Conservation (phyloP, 2,329 filamentous ascomycete species). For the Mycosphaerella sp. region DNA sequence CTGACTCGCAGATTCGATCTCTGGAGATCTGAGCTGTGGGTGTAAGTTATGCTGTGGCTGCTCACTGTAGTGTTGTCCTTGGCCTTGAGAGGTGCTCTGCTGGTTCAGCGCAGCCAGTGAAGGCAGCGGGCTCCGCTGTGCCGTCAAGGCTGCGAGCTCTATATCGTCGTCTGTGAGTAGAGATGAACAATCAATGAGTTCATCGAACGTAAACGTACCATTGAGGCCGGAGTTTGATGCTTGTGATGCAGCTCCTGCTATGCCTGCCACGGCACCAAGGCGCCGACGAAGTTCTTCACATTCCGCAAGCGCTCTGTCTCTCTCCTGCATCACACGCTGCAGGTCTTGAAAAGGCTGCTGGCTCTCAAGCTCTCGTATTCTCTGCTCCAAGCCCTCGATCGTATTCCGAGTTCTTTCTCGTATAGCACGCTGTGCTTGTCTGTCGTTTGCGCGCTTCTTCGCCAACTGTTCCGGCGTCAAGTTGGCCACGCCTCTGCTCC, state of each 20-base stretch:
- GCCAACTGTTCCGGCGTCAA: slow-evolving; percentile 82
- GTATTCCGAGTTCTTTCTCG: slow-evolving; percentile 74
- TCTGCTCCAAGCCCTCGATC: slow-evolving; percentile 67
- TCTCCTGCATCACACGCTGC: slow-evolving; percentile 63
- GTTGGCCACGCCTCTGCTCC: slow-evolving; percentile 69
- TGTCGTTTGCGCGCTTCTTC: slow-evolving; percentile 85
- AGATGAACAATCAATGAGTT: slow-evolving; percentile 23
- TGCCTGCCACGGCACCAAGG: slow-evolving; percentile 39
- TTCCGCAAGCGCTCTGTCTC: slow-evolving; percentile 66
- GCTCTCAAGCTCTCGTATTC: slow-evolving; percentile 68
- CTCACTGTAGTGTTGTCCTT: slow-evolving; percentile 9
- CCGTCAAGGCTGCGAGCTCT: slow-evolving; percentile 46
- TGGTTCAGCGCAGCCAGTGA: slow-evolving; percentile 14
- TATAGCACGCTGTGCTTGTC: slow-evolving; percentile 79
- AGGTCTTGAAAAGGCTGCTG: slow-evolving; percentile 81
- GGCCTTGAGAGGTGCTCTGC: slow-evolving; percentile 5
- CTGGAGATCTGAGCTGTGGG: slow-evolving; percentile 31
- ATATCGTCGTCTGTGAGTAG: slow-evolving; percentile 27
- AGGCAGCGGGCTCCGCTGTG: slow-evolving; percentile 41
- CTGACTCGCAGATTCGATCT: slow-evolving; percentile 12
- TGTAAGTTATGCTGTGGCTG: slow-evolving; percentile 25
- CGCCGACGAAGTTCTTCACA: slow-evolving; percentile 70
- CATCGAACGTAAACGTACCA: slow-evolving; percentile 28
- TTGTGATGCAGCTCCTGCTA: slow-evolving; percentile 22
- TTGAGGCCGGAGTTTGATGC: slow-evolving; percentile 24